Conservation (phyloP, 345 rosid species). For the Aethionema arabicum region DNA sequence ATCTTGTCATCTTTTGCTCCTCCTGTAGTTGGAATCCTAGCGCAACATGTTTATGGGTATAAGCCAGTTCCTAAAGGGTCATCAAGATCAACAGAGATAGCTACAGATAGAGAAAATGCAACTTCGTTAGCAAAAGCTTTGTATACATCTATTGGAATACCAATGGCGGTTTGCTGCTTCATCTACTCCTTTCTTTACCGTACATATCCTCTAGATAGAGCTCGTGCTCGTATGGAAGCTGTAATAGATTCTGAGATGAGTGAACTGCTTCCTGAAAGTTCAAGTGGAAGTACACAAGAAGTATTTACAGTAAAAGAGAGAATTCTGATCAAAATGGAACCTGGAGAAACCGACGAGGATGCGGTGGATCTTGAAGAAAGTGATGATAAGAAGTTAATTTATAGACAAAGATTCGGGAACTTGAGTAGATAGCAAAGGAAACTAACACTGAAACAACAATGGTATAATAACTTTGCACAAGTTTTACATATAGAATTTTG, state of each 20-base stretch:
- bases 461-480: neutral
- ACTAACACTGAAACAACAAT: neutral
- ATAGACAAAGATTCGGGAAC: neutral
- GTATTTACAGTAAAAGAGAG: conserved; percentile 31
- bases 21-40: conserved; percentile 75
- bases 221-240: conserved; percentile 74
- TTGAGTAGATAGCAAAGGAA: neutral
- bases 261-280: conserved; percentile 42
- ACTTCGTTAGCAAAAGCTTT: conserved; percentile 77
- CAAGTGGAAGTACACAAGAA: conserved; percentile 23
- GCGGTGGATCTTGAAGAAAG: conserved; percentile 37
- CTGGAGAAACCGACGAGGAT: conserved; percentile 31
- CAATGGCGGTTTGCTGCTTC: conserved; percentile 71
- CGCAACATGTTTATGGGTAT: conserved; percentile 79
- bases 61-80: conserved; percentile 61
- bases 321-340: conserved; percentile 38
- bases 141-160: conserved; percentile 71
- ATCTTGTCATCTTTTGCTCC: conserved; percentile 85
- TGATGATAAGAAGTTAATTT: conserved; percentile 40
- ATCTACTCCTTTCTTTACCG: conserved; percentile 74
- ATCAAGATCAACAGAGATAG: conserved; percentile 43
- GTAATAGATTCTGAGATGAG: conserved; percentile 74
- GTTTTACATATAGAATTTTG: neutral
- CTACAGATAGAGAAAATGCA: conserved; percentile 71
- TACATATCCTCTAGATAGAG: conserved; percentile 79